Base-by-base conservation (phyloP, 2,329 filamentous ascomycete species). In the Exophiala viscosa region DNA sequence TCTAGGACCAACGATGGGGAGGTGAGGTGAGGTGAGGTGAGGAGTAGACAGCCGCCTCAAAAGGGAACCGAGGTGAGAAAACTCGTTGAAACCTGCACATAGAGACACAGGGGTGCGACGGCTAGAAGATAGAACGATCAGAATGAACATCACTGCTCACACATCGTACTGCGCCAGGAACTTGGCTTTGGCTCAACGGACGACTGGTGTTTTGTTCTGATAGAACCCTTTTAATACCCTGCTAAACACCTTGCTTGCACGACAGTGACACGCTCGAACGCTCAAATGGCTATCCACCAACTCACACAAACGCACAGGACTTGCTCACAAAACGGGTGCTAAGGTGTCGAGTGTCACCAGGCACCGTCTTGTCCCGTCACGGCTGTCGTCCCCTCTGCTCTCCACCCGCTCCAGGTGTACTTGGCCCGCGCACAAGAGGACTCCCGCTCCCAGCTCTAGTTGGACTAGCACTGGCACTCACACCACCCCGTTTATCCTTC, bases 401-500 rank as follows among this genome's bases (percentile, higher is more conserved):
- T 8, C 44, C 45, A 11, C 18, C 14, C 9, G 28, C 17, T 28
- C 49, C 47, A 18, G 36, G 17, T 31, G 8, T 36, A 39, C n/a
- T 3, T 35, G 23, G 40, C 18, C 47, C 52, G 17, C 52, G 20
- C n/a, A 50, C 38, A 17, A 15, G 17, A 8, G 54, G 46, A 32
- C 52, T 52, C 5, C 31, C 31, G n/a, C 10, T 32, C 6, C 50
- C 53, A 8, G 52, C 44, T 23, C 56, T 33, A 8, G 56, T 59
- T 13, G 56, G 56, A 54, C 57, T 57, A 7, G 54, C 57, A 36
- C 42, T 36, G 8, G 47, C 55, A 43, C 47, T 55, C 17, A 35
- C 50, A 38, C 20, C 53, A 10, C 51, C 50, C 45, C 52, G 50
- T 36, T 52, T 54, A 15, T 59, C 58, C 50, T 58, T 59, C 52